phyloP scores from a whole-genome alignment of 2,329 filamentous ascomycete genomes.

The Herpomyces periplanetae region DNA sequence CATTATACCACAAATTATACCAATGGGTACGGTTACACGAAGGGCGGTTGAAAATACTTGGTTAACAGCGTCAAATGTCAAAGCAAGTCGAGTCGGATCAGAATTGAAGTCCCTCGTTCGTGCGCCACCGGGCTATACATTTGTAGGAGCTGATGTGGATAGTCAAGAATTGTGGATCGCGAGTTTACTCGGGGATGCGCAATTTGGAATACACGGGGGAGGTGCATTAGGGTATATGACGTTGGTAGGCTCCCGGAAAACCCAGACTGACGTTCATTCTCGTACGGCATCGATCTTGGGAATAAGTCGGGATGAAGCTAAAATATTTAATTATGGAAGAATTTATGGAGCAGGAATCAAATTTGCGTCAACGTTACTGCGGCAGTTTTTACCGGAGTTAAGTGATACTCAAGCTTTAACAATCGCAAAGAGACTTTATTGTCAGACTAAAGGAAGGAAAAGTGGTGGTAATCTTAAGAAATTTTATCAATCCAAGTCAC shows the following conservation, averaged over 20 bases:
- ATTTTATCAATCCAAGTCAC: conserved; percentile 24
- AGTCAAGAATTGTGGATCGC: conserved; percentile 96
- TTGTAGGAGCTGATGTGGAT: conserved; percentile 88
- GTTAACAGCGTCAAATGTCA: conserved; percentile 89
- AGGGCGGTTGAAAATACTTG: conserved; percentile 89
- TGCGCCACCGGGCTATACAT: conserved; percentile 56
- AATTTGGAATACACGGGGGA: conserved; percentile 73
- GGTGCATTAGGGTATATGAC: conserved; percentile 99
- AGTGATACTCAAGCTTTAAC: conserved; percentile 35
- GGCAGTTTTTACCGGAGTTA: conserved; percentile 63
- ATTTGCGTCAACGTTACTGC: conserved; percentile 54
- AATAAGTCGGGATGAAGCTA: conserved; percentile 75
- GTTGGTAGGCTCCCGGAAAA: conserved; percentile 68
- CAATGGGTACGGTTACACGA: conserved; percentile 87
- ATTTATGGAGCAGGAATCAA: conserved; percentile 93
- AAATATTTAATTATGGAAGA: conserved; percentile 91
- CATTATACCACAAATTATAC: conserved; percentile 76
- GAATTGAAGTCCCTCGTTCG: conserved; percentile 90
- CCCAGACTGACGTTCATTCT: conserved; percentile 72
- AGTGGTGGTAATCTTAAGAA: conserved; percentile 32
- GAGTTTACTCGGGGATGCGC: conserved; percentile 64
- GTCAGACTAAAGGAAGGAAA: conserved; percentile 57
- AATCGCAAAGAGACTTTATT: conserved; percentile 43
- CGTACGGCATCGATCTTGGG: conserved; percentile 66
- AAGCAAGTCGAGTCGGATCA: conserved; percentile 73